Conservation (phyloP, 2,329 filamentous ascomycete genomes). For the Pseudogymnoascus sp. region DNA sequence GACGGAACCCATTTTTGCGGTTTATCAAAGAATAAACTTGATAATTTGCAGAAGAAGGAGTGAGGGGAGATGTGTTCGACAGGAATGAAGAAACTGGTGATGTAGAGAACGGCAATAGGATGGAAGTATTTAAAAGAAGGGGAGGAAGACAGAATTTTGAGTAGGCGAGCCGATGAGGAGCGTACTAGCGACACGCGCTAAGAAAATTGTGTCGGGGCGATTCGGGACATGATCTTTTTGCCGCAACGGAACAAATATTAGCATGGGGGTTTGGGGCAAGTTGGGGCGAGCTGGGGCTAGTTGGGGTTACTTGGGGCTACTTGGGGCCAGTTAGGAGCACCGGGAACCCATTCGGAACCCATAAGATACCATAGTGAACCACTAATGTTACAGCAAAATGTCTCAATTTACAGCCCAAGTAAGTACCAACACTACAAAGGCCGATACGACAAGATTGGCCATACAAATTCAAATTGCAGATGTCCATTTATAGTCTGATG, state of each 20-base stretch:
- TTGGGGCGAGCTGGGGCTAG: not conserved
- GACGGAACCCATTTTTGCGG: constrained; percentile 16
- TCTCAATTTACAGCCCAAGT: not conserved
- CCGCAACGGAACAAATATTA: constrained; percentile 1
- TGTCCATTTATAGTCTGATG: not conserved
- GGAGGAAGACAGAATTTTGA: constrained; percentile 14
- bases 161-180: constrained; percentile 6
- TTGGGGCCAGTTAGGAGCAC: not conserved
- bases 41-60: constrained; percentile 36
- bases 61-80: constrained; percentile 50
- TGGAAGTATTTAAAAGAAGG: constrained; percentile 14
- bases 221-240: constrained; percentile 2
- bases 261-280: not conserved
- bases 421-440: not conserved
- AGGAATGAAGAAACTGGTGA: constrained; percentile 13
- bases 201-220: constrained; percentile 5
- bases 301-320: not conserved
- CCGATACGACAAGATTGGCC: not conserved
- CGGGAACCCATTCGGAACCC: too few relatives aligned
- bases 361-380: not conserved
- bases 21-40: constrained; percentile 36
- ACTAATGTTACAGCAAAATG: constrained; percentile 4
- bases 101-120: constrained; percentile 5
- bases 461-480: not conserved
- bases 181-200: constrained; percentile 7